Conservation (phyloP, 371 early-diverging fungal genomes). For the Rhizomucor pusillus region DNA sequence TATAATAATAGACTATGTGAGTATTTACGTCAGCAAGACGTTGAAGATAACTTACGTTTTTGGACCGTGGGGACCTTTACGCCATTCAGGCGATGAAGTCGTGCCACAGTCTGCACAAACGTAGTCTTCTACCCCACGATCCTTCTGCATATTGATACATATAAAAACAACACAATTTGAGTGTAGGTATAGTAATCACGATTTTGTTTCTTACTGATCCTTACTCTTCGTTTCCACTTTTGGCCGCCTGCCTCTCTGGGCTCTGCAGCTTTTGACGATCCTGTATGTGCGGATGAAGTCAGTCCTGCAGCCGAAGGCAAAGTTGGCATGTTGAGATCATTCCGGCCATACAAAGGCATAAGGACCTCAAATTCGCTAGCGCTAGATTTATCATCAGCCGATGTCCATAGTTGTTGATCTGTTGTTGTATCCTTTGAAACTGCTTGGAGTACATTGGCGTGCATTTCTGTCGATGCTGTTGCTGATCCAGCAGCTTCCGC, state of each 20-base stretch:
- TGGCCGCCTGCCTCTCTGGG: too few species aligned
- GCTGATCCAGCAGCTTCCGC: background rate
- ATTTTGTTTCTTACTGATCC: slow-evolving; percentile 2
- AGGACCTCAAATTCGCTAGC: too few species aligned
- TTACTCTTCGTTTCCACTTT: too few species aligned
- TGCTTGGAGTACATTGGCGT: background rate
- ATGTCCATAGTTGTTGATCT: background rate
- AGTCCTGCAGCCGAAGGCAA: too few species aligned
- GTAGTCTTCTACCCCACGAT: slow-evolving; percentile 11
- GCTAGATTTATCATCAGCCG: background rate
- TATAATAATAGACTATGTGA: background rate
- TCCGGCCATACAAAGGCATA: too few species aligned
- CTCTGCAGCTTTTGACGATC: too few species aligned
- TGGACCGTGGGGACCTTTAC: slow-evolving; percentile 78
- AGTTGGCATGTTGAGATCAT: too few species aligned
- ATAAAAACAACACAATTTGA: background rate
- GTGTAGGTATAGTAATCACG: background rate
- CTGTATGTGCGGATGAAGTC: too few species aligned
- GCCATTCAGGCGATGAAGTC: slow-evolving; percentile 82
- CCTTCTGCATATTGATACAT: slow-evolving; percentile 3
- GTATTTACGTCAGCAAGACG: background rate
- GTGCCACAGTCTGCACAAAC: slow-evolving; percentile 63
- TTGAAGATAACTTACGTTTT: slow-evolving; percentile 49
- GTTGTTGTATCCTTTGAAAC: background rate
- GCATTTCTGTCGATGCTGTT: slow-evolving; percentile 1